Evolutionary conservation across 768 basidiomycete genomes (phyloP).

Genomic region (Rubroboletus satanas): DNA sequence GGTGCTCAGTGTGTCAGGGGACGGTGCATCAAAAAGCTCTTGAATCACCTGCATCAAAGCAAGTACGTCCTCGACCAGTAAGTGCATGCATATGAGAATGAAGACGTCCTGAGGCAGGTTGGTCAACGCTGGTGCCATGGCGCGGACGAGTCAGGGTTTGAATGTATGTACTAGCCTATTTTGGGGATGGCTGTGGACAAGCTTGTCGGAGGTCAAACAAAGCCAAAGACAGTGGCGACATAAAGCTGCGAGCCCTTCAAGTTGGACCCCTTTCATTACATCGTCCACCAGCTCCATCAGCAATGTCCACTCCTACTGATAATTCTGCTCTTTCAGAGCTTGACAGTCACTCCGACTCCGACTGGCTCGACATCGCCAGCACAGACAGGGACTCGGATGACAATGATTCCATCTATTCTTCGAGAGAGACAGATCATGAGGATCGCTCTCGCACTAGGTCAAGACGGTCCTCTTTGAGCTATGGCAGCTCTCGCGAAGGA

Average conservation of each 20-base stretch:
- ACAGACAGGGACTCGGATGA: slow-evolving; percentile 62
- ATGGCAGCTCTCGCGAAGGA: slow-evolving; percentile 61
- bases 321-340: slow-evolving; percentile 53
- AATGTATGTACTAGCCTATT: neutral
- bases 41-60: slow-evolving; percentile 45
- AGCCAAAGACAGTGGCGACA: slow-evolving; percentile 27
- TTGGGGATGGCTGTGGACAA: slow-evolving; percentile 5
- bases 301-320: slow-evolving; percentile 35
- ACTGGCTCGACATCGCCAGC: slow-evolving; percentile 78
- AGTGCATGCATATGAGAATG: slow-evolving; percentile 32
- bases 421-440: slow-evolving; percentile 60
- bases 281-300: slow-evolving; percentile 20
- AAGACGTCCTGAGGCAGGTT: slow-evolving; percentile 45
- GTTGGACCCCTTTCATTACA: slow-evolving; percentile 28
- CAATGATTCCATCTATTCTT: slow-evolving; percentile 59
- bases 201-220: slow-evolving; percentile 19
- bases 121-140: slow-evolving; percentile 20
- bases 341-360: slow-evolving; percentile 71
- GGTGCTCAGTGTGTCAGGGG: slow-evolving; percentile 12
- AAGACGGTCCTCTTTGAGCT: slow-evolving; percentile 66
- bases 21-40: neutral
- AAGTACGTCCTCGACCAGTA: slow-evolving; percentile 42
- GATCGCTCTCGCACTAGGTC: slow-evolving; percentile 53
- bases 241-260: slow-evolving; percentile 19
- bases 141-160: too few relatives aligned